Percentiles rank a stretch among this genome's conserved stretches.
Evolutionary conservation across 495 filamentous ascomycete genomes (phyloP).

Genomic region (Trichoderma asperelloides): DNA sequence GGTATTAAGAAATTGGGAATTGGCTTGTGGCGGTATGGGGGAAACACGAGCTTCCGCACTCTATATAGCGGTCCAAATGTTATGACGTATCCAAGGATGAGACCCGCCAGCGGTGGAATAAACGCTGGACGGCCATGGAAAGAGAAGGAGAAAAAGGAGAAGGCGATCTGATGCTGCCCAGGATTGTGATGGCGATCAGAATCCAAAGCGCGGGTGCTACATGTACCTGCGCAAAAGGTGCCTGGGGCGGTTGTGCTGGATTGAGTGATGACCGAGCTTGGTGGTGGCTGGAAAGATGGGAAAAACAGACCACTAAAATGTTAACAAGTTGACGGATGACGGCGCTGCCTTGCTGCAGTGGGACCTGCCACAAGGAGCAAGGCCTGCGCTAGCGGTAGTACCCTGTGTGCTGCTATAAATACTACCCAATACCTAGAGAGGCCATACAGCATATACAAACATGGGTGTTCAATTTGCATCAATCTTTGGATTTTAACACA

Average conservation of each 20-base stretch:
- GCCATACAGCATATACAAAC: too few species aligned
- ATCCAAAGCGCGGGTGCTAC: neutral
- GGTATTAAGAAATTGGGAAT: neutral
- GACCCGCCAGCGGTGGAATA: neutral
- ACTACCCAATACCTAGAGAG: too few species aligned
- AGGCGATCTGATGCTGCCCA: neutral
- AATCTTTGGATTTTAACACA: too few species aligned
- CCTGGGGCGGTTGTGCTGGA: neutral
- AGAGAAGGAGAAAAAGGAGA: neutral
- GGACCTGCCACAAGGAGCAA: too few species aligned
- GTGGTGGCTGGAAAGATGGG: neutral
- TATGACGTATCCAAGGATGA: slow-evolving; percentile 3
- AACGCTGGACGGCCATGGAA: neutral
- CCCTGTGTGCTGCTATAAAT: too few species aligned
- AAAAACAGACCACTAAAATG: too few species aligned
- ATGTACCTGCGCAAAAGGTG: slow-evolving; percentile 1
- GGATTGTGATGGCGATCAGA: neutral
- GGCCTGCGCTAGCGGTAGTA: too few species aligned
- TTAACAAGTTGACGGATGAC: too few species aligned
- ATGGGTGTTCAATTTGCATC: too few species aligned
- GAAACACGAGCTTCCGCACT: neutral
- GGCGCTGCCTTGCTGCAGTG: too few species aligned
- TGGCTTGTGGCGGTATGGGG: neutral
- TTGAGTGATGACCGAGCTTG: neutral
- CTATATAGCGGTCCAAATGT: neutral